phyloP scores from a whole-genome alignment of 2,329 filamentous ascomycete species.

The Pyrenophora graminea region DNA sequence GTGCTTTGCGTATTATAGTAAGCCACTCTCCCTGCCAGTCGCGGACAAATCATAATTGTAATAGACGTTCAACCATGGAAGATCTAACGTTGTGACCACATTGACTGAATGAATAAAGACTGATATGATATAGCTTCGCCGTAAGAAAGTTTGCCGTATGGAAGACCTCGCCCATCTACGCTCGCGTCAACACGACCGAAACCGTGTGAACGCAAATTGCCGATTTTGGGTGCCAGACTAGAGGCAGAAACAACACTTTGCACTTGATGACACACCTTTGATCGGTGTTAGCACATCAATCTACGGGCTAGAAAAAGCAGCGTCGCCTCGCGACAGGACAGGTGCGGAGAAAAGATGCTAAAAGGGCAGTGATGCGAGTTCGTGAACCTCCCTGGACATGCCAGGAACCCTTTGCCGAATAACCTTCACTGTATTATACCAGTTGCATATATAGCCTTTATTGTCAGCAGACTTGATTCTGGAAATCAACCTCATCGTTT shows the following conservation, averaged over 20 bases:
- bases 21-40: conserved; percentile 14
- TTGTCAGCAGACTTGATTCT: conserved; percentile 9
- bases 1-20: conserved; percentile 28
- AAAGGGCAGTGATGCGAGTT: not conserved
- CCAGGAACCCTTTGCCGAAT: not conserved
- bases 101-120: conserved; percentile 16
- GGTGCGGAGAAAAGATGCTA: too few relatives aligned
- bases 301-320: too few relatives aligned
- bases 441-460: conserved; percentile 13
- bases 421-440: conserved; percentile 9
- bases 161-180: conserved; percentile 24
- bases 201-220: conserved; percentile 11
- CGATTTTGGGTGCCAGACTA: too few relatives aligned
- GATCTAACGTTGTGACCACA: not conserved
- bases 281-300: too few relatives aligned
- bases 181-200: conserved; percentile 25
- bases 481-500: not conserved
- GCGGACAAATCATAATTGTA: conserved; percentile 1
- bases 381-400: not conserved
- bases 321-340: too few relatives aligned
- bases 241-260: too few relatives aligned
- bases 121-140: conserved; percentile 28
- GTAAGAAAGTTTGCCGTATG: conserved; percentile 27
- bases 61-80: conserved; percentile 7
- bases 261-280: not conserved